phyloP scores from a whole-genome alignment of 2,329 filamentous ascomycete species.

The Tolypocladium ophioglossoides region DNA sequence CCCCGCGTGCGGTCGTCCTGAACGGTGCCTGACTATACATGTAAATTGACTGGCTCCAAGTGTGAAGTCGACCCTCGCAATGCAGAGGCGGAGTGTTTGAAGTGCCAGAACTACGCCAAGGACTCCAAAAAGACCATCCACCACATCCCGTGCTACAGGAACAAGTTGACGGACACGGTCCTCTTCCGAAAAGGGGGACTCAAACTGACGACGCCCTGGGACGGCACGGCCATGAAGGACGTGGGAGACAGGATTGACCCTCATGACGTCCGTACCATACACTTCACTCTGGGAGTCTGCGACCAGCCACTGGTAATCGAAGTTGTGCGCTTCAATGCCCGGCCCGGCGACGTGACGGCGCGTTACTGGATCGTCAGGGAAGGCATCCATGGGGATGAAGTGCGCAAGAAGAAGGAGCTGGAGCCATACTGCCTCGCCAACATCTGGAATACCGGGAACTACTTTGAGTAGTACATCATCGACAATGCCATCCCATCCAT shows the following conservation, averaged over 20 bases:
- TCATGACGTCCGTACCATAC: constrained; percentile 18
- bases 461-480: constrained; percentile 26
- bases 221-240: constrained; percentile 28
- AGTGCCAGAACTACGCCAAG: constrained; percentile 25
- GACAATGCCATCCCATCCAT: constrained; percentile 16
- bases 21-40: background rate
- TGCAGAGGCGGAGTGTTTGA: constrained; percentile 24
- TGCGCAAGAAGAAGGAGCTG: constrained; percentile 19
- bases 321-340: constrained; percentile 31
- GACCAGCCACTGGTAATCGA: constrained; percentile 22
- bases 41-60: constrained; percentile 11
- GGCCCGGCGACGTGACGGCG: constrained; percentile 23
- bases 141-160: constrained; percentile 30
- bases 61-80: constrained; percentile 23
- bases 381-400: constrained; percentile 8
- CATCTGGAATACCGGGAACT: constrained; percentile 20
- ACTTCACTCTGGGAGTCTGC: constrained; percentile 27
- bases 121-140: constrained; percentile 38
- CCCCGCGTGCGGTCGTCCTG: background rate
- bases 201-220: constrained; percentile 32
- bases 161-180: constrained; percentile 28
- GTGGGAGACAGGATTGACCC: constrained; percentile 22
- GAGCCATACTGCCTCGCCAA: constrained; percentile 29
- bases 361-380: constrained; percentile 25
- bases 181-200: constrained; percentile 33